Base-by-base conservation (phyloP, 257 asterid genomes). In the Euphrasia confusa region DNA sequence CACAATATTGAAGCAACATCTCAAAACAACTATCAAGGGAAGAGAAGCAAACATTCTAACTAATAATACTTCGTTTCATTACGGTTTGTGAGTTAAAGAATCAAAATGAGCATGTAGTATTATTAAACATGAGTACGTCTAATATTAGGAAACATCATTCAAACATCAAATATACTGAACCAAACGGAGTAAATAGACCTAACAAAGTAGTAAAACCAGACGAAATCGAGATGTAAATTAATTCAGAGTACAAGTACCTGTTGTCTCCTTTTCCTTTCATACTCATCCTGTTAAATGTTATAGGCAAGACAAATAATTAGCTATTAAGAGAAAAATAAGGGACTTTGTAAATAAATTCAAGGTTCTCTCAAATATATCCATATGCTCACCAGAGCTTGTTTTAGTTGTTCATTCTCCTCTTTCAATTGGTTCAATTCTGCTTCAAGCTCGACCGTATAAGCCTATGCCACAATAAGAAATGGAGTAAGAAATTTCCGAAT, bases 401-500 rank as follows among this genome's bases (percentile, higher is more conserved):
- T 81, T 14, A 87, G 68, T 32, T 71, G 78, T 13, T 77, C 77
- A 52, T 84, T 85, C 70, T 85, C 91, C 72, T 87, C 96, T 75
- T 78, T 87, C 45, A 81, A 60, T 65, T 87, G 96, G 71, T 84
- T 83, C 66, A 87, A 6, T 65, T 87, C 96, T 2, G 91, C 96
- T 69, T 87, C 96, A 10, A 87, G 87, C 64, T 87, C 96, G 4
- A 87, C 90, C 0, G 96, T 87, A 18, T 87, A 87, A 3, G 96
- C 96, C 84, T 83, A 21, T 21, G 66, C 60, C 67, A 48, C 14
- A 14, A 48, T 48, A 21, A 21, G 54, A 18, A 32, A 2, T 2
- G n/a, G n/a, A n/a, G n/a, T n/a, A 39, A 47, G 26, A 48, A 6
- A 49, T 44, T 10, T 10, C 3, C 50, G 10, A 10, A 44, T 44